Percentiles rank a stretch among this genome's conserved stretches.
phyloP scores from a whole-genome alignment of 2,329 filamentous ascomycete genomes.

The Phialophora expanda region DNA sequence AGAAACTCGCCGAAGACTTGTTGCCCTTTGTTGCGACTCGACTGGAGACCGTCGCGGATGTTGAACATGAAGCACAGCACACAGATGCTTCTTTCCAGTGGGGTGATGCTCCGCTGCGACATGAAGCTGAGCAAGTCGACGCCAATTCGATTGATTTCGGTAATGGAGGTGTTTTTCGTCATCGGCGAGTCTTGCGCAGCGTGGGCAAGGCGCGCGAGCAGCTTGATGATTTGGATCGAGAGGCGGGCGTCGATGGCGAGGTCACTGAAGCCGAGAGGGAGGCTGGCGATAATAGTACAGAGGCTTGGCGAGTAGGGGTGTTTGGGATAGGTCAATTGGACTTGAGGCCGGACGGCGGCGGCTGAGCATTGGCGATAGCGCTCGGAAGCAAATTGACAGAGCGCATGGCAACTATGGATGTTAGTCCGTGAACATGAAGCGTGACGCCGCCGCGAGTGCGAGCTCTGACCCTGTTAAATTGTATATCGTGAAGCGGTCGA shows the following conservation, averaged over 20 bases:
- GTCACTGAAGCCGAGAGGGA: background rate
- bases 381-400: conserved; percentile 3
- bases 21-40: background rate
- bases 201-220: background rate
- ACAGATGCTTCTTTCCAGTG: background rate
- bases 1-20: conserved; percentile 1
- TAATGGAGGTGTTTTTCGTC: background rate
- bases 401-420: background rate
- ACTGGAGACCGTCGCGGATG: background rate
- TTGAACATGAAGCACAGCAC: conserved; percentile 4
- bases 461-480: background rate
- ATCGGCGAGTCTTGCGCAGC: background rate
- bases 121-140: background rate
- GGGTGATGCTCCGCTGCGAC: background rate
- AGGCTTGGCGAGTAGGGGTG: background rate
- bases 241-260: background rate
- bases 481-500: conserved; percentile 3
- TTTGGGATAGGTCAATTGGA: background rate
- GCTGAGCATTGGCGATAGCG: background rate
- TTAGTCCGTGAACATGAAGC: background rate
- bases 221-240: background rate
- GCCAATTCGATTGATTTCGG: background rate
- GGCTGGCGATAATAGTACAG: background rate
- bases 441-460: background rate
- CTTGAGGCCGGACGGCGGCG: background rate